These are phyloP conservation scores for Pisolithus marmoratus DNA, from an alignment of 768 basidiomycete genomes.

Conservation along the genomic window DNA sequence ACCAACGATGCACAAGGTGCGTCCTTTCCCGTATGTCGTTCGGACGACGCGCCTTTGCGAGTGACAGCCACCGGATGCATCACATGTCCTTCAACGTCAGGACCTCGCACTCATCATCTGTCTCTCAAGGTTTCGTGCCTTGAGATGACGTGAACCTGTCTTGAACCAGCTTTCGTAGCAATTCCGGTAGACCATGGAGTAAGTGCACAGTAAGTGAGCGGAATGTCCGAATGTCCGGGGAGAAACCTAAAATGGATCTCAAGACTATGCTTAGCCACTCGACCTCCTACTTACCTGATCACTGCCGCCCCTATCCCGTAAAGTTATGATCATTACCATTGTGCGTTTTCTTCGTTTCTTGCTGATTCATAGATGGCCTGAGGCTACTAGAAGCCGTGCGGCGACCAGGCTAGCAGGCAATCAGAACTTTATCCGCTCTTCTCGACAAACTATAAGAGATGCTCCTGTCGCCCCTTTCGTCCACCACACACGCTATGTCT, in stretches of 20 bases:
- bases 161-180: background rate
- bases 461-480: constrained; percentile 16
- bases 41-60: too few species aligned
- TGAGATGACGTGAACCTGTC: background rate
- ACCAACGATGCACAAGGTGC: too few species aligned
- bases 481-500: constrained; percentile 20
- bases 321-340: background rate
- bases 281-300: background rate
- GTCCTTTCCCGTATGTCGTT: too few species aligned
- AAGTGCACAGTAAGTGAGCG: background rate
- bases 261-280: background rate
- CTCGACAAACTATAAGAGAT: background rate
- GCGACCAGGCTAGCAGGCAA: background rate
- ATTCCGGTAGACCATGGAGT: constrained; percentile 2
- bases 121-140: background rate
- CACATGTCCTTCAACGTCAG: background rate
- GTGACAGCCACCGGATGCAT: background rate
- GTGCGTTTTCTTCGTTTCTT: background rate
- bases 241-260: background rate
- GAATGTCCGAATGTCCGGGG: constrained; percentile 1
- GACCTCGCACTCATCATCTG: background rate
- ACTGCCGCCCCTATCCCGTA: background rate
- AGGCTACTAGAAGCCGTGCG: background rate
- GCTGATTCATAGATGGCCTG: background rate
- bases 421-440: background rate